These are phyloP conservation scores for Penicillium arizonense DNA, from an alignment of 495 filamentous ascomycete species.

Conservation along the genomic window DNA sequence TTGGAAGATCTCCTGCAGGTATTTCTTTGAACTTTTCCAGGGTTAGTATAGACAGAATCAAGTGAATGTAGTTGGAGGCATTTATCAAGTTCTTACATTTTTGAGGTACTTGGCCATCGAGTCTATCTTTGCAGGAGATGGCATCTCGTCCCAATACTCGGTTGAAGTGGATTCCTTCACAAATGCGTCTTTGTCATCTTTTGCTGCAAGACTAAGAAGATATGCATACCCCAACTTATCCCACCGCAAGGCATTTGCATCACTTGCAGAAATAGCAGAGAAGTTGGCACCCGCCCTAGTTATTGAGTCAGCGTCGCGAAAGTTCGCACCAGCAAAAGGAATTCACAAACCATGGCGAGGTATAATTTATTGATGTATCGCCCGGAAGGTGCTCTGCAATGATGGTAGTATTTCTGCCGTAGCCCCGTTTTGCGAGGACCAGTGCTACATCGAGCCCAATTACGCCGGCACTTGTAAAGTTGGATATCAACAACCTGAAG, in stretches of 20 bases:
- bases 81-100: constrained; percentile 15
- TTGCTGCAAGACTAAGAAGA: constrained; percentile 19
- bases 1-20: constrained; percentile 18
- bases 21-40: constrained; percentile 6
- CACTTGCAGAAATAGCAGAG: constrained; percentile 30
- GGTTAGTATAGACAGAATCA: not conserved
- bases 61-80: not conserved
- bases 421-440: constrained; percentile 26
- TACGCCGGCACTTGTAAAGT: constrained; percentile 24
- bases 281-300: constrained; percentile 34
- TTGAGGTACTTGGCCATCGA: constrained; percentile 28
- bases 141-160: constrained; percentile 33
- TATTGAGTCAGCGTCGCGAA: too few relatives aligned
- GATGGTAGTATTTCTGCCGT: constrained; percentile 22
- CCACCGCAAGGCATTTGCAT: constrained; percentile 31
- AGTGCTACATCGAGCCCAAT: constrained; percentile 36
- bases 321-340: not conserved
- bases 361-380: constrained; percentile 26
- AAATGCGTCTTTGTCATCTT: constrained; percentile 21
- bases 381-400: constrained; percentile 33
- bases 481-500: not conserved
- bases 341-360: constrained; percentile 32
- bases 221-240: constrained; percentile 27
- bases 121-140: constrained; percentile 24
- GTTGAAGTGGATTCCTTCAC: constrained; percentile 21